Evolutionary conservation across 148 eudicot species (phyloP).

Genomic region (Persicaria tinctoria): DNA sequence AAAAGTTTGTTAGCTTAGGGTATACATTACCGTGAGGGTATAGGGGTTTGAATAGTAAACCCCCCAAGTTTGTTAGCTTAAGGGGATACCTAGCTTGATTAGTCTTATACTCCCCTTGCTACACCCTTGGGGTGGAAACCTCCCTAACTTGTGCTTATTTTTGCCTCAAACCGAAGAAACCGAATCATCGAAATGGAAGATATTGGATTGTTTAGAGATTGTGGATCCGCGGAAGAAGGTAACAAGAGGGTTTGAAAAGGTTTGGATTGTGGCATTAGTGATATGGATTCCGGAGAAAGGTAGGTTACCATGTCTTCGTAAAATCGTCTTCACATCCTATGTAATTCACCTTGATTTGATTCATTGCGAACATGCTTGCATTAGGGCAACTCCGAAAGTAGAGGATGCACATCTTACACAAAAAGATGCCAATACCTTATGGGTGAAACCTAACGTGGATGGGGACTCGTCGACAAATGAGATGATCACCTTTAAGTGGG

Average conservation of each 20-base stretch:
- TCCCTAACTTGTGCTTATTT: too few species aligned
- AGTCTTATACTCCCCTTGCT: too few species aligned
- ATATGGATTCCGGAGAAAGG: constrained; percentile 3
- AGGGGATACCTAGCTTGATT: too few species aligned
- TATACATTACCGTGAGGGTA: too few species aligned
- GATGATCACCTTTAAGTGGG: background rate
- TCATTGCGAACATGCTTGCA: background rate
- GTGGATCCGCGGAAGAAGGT: background rate
- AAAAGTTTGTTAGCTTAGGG: too few species aligned
- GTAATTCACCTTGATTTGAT: background rate
- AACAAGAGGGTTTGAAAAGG: background rate
- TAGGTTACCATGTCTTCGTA: background rate
- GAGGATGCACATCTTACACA: background rate
- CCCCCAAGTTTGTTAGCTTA: too few species aligned
- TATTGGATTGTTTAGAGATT: background rate
- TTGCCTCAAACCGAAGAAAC: too few species aligned
- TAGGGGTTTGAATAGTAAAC: too few species aligned
- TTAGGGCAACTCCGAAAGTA: background rate
- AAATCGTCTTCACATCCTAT: background rate
- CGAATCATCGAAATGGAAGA: background rate
- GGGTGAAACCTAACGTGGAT: background rate
- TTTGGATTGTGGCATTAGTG: background rate
- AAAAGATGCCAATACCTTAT: background rate
- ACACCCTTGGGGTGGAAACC: too few species aligned
- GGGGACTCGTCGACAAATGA: background rate